A percentile compares a stretch with the other conserved stretches of the same genome.
phyloP scores from a whole-genome alignment of 129 eudicot genomes.

The Gnaphalium uliginosum region DNA sequence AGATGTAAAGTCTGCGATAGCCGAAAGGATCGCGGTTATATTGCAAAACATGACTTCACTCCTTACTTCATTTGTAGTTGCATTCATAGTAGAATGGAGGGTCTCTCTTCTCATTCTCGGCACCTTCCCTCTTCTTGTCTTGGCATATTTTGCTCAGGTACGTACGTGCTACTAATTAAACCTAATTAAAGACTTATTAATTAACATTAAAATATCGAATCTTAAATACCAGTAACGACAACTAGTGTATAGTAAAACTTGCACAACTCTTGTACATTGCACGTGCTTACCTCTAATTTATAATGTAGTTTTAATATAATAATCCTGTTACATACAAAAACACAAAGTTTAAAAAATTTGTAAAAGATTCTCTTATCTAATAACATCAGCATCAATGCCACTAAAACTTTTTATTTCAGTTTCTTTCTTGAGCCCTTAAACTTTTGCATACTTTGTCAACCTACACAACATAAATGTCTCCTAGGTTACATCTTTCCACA shows the following conservation, averaged over 20 bases:
- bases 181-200: constrained; percentile 7
- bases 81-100: constrained; percentile 96
- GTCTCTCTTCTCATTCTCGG: constrained; percentile 89
- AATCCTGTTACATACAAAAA: constrained; percentile 20
- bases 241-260: constrained; percentile 31
- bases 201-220: constrained; percentile 31
- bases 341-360: neutral
- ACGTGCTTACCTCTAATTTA: constrained; percentile 51
- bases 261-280: constrained; percentile 41
- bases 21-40: constrained; percentile 91
- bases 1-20: constrained; percentile 90
- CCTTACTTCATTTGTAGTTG: constrained; percentile 92
- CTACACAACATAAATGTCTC: neutral
- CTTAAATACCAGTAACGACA: constrained; percentile 47
- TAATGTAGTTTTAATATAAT: constrained; percentile 32
- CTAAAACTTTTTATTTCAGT: constrained; percentile 12
- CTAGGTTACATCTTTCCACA: constrained; percentile 14
- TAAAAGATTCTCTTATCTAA: constrained; percentile 31
- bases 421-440: constrained; percentile 37
- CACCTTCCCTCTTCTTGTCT: constrained; percentile 94
- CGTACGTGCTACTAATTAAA: constrained; percentile 5
- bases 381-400: constrained; percentile 41
- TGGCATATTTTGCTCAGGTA: constrained; percentile 98
- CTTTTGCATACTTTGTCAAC: constrained; percentile 13
- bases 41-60: constrained; percentile 98